phyloP scores from a whole-genome alignment of 2,329 filamentous ascomycete species.

The Dactylellina cionopaga region DNA sequence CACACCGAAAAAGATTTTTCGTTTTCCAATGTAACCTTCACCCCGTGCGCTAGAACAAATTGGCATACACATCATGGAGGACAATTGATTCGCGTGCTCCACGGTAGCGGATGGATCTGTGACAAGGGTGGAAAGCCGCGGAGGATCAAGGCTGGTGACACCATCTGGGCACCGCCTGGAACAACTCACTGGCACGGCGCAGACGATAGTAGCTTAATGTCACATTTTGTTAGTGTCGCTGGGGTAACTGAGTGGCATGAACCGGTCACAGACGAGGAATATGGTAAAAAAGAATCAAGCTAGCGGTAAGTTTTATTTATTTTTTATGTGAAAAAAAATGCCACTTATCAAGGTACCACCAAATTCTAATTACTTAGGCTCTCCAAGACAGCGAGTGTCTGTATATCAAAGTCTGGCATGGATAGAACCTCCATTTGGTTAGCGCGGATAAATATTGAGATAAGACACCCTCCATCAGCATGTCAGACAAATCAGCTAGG shows the following conservation, averaged over 20 bases:
- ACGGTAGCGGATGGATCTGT: conserved; percentile 63
- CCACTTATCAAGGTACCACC: no score
- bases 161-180: conserved; percentile 61
- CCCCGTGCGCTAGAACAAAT: conserved; percentile 62
- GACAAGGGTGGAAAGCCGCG: conserved; percentile 61
- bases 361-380: no score
- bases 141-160: conserved; percentile 61
- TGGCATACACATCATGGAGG: conserved; percentile 64
- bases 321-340: no score
- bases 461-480: no score
- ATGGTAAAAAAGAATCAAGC: conserved; percentile 53
- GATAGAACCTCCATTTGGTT: no score
- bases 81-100: conserved; percentile 62
- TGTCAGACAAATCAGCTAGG: no score
- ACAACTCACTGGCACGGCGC: conserved; percentile 64
- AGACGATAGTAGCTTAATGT: conserved; percentile 61
- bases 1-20: conserved; percentile 57
- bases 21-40: conserved; percentile 62
- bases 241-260: conserved; percentile 61
- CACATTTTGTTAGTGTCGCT: conserved; percentile 61
- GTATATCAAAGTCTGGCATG: no score
- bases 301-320: no score
- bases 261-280: conserved; percentile 60
- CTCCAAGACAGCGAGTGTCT: no score
- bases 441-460: no score